Percentiles rank a stretch among this genome's conserved stretches.
These are phyloP conservation scores for Wickerhamomyces bovis DNA, from an alignment of 805 yeast species.

Conservation along the genomic window DNA sequence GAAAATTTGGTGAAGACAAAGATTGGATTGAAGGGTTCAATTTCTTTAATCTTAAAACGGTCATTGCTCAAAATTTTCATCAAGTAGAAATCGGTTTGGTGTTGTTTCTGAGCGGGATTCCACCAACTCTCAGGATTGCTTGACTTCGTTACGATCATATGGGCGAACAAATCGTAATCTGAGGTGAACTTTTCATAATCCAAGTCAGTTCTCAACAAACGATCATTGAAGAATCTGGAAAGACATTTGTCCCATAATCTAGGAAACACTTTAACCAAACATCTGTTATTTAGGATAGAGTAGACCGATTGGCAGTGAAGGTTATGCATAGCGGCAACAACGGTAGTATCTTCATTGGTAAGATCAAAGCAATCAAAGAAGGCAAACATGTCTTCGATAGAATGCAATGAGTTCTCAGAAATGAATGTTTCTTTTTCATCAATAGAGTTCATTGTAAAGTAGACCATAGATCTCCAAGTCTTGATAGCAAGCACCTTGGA, in stretches of 20 bases:
- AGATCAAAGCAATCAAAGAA: conserved; percentile 1
- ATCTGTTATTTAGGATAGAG: not conserved
- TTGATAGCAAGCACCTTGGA: conserved; percentile 6
- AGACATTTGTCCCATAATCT: not conserved
- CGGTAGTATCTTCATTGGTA: not conserved
- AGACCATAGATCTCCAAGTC: conserved; percentile 15
- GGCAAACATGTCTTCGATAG: conserved; percentile 3
- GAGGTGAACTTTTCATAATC: not conserved
- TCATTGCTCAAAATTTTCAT: not conserved
- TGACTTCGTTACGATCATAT: not conserved
- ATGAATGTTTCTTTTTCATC: not conserved
- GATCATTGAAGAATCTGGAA: not conserved
- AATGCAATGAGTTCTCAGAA: not conserved
- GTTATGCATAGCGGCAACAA: not conserved
- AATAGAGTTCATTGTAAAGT: conserved; percentile 4
- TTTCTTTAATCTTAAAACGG: not conserved
- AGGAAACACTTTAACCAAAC: not conserved
- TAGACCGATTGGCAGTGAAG: not conserved
- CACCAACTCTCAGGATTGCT: not conserved
- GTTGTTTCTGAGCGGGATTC: not conserved
- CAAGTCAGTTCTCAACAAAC: not conserved
- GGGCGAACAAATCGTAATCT: not conserved
- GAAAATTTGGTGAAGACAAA: not conserved
- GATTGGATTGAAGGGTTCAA: conserved; percentile 1
- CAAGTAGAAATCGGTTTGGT: not conserved